phyloP scores from a whole-genome alignment of 441 rosid genomes.

The Melianthus villosus region DNA sequence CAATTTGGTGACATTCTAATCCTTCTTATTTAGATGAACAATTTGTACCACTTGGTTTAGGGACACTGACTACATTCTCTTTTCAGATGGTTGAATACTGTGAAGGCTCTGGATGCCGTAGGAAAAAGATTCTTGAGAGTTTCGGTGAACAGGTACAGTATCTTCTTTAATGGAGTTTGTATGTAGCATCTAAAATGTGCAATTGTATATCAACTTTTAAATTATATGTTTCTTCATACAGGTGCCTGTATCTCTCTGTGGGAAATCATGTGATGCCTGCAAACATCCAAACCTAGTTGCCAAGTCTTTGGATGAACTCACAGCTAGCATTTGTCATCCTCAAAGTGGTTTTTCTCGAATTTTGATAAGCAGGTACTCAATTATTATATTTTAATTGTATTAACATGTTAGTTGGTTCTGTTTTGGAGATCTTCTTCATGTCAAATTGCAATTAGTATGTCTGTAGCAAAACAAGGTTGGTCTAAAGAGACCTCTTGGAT shows the following conservation, averaged over 20 bases:
- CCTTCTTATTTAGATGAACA: constrained; percentile 7
- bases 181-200: too few relatives aligned
- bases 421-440: too few relatives aligned
- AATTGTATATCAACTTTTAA: constrained; percentile 6
- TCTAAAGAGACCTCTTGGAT: too few relatives aligned
- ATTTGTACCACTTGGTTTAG: constrained; percentile 11
- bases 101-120: constrained; percentile 79
- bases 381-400: constrained; percentile 3
- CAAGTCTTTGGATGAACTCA: constrained; percentile 52
- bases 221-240: constrained; percentile 15
- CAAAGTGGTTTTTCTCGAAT: constrained; percentile 42
- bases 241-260: constrained; percentile 51
- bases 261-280: constrained; percentile 75
- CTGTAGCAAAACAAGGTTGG: too few relatives aligned
- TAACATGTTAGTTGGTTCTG: background rate
- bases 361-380: constrained; percentile 41
- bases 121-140: constrained; percentile 73
- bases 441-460: too few relatives aligned
- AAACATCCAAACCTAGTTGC: constrained; percentile 53
- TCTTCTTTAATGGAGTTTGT: too few relatives aligned
- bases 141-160: constrained; percentile 72
- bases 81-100: constrained; percentile 77
- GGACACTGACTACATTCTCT: constrained; percentile 6
- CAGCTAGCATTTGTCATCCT: constrained; percentile 23
- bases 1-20: constrained; percentile 30